A percentile compares a stretch with the other conserved stretches of the same genome.
phyloP scores from a whole-genome alignment of 2,329 filamentous ascomycete species.

The Zymoseptoria pseudotritici region DNA sequence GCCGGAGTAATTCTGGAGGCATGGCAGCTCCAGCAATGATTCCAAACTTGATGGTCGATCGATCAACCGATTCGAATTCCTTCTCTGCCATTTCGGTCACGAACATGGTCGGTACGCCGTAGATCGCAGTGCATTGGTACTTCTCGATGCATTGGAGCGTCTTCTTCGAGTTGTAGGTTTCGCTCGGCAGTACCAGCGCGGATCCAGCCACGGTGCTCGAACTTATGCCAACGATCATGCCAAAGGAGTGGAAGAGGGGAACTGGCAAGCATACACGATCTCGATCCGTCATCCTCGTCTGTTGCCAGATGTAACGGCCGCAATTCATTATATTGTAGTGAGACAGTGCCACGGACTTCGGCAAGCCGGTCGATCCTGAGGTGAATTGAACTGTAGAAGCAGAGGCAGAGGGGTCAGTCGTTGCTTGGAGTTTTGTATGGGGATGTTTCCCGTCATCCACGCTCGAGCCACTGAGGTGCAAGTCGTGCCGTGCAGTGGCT shows the following conservation, averaged over 20 bases:
- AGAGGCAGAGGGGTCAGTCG: no score
- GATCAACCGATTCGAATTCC: constrained; percentile 18
- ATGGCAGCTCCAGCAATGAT: constrained; percentile 68
- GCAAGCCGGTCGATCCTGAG: constrained; percentile 55
- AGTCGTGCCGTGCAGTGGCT: no score
- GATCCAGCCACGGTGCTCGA: constrained; percentile 42
- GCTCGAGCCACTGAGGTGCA: no score
- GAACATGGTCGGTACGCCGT: constrained; percentile 81
- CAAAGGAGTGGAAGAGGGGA: constrained; percentile 81
- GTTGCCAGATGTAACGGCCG: constrained; percentile 23
- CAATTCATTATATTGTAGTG: constrained; percentile 26
- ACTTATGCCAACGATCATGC: constrained; percentile 50
- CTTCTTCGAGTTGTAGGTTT: constrained; percentile 49
- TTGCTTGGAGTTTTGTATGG: no score
- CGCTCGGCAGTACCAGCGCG: constrained; percentile 68
- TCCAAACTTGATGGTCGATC: constrained; percentile 39
- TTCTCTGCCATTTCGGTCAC: constrained; percentile 44
- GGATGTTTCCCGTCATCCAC: no score
- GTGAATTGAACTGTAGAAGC: constrained; percentile 46
- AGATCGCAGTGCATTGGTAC: constrained; percentile 57
- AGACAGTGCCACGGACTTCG: constrained; percentile 63
- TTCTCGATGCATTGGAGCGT: constrained; percentile 37
- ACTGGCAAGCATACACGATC: constrained; percentile 75
- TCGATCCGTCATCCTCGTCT: constrained; percentile 32
- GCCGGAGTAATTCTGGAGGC: constrained; percentile 65